phyloP scores from a whole-genome alignment of 1,284 basidiomycete species.

The Chondrostereum purpureum region DNA sequence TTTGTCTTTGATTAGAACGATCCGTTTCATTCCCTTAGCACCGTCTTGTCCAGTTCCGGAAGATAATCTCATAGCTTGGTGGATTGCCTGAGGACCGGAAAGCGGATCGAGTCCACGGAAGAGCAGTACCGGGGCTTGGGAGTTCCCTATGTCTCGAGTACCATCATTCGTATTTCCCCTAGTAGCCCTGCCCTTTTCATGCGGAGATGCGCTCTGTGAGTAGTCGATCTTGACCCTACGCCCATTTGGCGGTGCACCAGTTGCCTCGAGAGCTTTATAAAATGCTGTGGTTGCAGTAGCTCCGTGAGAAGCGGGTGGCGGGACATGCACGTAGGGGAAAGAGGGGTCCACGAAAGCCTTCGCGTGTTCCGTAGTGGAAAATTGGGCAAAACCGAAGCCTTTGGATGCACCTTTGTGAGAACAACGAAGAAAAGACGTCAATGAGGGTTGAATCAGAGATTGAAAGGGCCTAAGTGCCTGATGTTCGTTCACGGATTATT shows the following conservation, averaged over 20 bases:
- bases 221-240: slow-evolving; percentile 88
- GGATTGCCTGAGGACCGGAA: slow-evolving; percentile 81
- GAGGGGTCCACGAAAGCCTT: slow-evolving; percentile 81
- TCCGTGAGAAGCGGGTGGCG: slow-evolving; percentile 76
- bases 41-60: slow-evolving; percentile 63
- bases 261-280: slow-evolving; percentile 65
- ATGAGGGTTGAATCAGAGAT: slow-evolving; percentile 63
- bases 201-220: slow-evolving; percentile 70
- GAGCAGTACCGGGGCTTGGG: slow-evolving; percentile 73
- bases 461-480: slow-evolving; percentile 87
- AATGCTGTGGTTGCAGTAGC: slow-evolving; percentile 63
- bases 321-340: slow-evolving; percentile 80
- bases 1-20: slow-evolving; percentile 84
- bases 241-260: slow-evolving; percentile 57
- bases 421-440: slow-evolving; percentile 59
- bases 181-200: slow-evolving; percentile 52
- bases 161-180: slow-evolving; percentile 78
- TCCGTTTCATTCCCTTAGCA: slow-evolving; percentile 77
- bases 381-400: slow-evolving; percentile 92
- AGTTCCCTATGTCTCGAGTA: slow-evolving; percentile 86
- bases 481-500: slow-evolving; percentile 88
- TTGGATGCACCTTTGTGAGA: slow-evolving; percentile 78
- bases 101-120: slow-evolving; percentile 83
- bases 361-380: slow-evolving; percentile 76
- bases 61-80: slow-evolving; percentile 67